These are phyloP conservation scores for Plasmodium vinckei DNA, from an alignment of 169 alveolate genomes.

Conservation along the genomic window DNA sequence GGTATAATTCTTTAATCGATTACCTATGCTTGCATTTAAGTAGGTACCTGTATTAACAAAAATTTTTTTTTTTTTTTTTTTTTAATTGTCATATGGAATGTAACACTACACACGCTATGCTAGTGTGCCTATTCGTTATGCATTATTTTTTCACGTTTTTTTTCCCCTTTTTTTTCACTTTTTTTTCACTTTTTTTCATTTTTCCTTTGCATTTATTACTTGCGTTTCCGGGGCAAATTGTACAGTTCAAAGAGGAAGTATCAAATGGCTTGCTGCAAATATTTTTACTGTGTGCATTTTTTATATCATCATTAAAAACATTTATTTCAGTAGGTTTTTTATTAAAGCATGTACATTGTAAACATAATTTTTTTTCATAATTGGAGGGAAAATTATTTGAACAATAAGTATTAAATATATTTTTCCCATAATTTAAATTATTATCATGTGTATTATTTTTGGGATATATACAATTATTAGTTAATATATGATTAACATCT, in stretches of 20 bases:
- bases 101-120: too few species aligned
- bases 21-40: conserved; percentile 13
- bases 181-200: background rate
- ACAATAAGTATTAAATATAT: conserved; percentile 5
- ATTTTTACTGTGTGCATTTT: conserved; percentile 11
- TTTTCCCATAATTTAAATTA: conserved; percentile 17
- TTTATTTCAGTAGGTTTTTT: background rate
- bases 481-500: background rate
- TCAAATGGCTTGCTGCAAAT: background rate
- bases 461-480: background rate
- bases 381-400: conserved; percentile 8
- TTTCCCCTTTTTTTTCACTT: background rate
- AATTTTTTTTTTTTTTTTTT: conserved; percentile 1
- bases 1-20: background rate
- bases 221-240: background rate
- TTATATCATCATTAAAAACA: conserved; percentile 10
- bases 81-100: too few species aligned
- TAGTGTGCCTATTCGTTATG: background rate
- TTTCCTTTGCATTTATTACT: background rate
- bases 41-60: conserved; percentile 37
- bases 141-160: background rate
- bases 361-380: conserved; percentile 22
- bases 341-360: conserved; percentile 39
- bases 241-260: conserved; percentile 1
- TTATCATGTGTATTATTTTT: conserved; percentile 23